These are phyloP conservation scores for Rhodotorula sp. DNA, from an alignment of 1,284 basidiomycete genomes.

Conservation along the genomic window DNA sequence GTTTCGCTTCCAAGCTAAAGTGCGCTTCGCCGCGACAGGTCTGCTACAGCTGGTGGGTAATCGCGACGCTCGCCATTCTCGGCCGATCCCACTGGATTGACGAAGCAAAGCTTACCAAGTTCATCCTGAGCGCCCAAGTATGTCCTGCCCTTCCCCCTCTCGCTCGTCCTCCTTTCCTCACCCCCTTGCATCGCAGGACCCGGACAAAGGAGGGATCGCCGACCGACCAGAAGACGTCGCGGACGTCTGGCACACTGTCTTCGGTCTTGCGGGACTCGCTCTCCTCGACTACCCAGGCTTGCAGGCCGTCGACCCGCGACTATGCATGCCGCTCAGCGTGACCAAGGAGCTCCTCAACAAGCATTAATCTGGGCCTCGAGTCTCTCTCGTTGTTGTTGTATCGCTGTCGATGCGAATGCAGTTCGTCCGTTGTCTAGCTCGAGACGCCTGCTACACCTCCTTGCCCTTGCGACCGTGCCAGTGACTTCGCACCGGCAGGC, in stretches of 20 bases:
- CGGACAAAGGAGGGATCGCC: conserved; percentile 86
- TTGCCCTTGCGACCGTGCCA: neutral
- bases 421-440: neutral
- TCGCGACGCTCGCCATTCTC: conserved; percentile 82
- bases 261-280: conserved; percentile 88
- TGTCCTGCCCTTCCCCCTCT: conserved; percentile 37
- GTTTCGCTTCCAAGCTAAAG: neutral
- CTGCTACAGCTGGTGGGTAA: conserved; percentile 97
- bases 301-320: conserved; percentile 84
- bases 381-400: neutral
- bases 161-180: neutral
- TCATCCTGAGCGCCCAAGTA: conserved; percentile 87
- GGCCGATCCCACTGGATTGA: conserved; percentile 88
- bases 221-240: conserved; percentile 90
- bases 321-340: conserved; percentile 84
- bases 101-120: conserved; percentile 69
- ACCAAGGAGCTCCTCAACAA: conserved; percentile 57
- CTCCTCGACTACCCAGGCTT: conserved; percentile 84
- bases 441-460: neutral
- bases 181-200: conserved; percentile 60
- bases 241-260: conserved; percentile 94
- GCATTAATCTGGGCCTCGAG: neutral
- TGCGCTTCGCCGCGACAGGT: conserved; percentile 58
- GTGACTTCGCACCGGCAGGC: neutral
- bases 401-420: too few species aligned